A percentile compares a stretch with the other conserved stretches of the same genome.
Evolutionary conservation across 192 early-diverging fungal species (phyloP).

Genomic region (Coemansia sp.): DNA sequence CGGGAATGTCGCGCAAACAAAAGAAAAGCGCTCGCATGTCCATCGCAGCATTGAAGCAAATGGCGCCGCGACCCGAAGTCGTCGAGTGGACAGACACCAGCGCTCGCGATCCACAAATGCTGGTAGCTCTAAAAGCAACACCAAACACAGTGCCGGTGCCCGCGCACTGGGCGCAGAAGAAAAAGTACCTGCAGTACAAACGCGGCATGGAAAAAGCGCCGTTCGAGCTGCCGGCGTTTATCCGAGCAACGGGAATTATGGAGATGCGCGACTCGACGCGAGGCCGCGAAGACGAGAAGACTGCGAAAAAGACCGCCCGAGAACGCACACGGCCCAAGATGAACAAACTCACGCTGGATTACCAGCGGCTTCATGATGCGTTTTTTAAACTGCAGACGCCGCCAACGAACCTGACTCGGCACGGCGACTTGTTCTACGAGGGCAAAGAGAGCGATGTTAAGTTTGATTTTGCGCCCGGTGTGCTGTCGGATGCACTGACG

Average conservation of each 20-base stretch:
- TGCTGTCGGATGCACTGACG: conserved; percentile 80
- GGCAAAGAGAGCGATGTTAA: conserved; percentile 94
- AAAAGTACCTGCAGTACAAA: conserved; percentile 96
- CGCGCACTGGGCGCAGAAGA: conserved; percentile 91
- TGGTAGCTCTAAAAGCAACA: conserved; percentile 87
- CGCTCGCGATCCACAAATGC: conserved; percentile 83
- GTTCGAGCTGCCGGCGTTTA: conserved; percentile 95
- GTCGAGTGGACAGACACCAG: conserved; percentile 98
- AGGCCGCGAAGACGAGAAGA: conserved; percentile 82
- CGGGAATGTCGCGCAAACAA: conserved; percentile 50
- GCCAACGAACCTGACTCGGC: conserved; percentile 36
- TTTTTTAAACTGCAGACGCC: conserved; percentile 96
- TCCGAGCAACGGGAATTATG: conserved; percentile 97
- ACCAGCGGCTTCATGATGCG: conserved; percentile 96
- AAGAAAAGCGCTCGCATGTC: conserved; percentile 56
- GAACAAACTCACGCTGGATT: conserved; percentile 95
- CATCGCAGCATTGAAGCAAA: conserved; percentile 93
- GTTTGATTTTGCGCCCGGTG: conserved; percentile 81
- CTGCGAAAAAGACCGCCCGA: conserved; percentile 79
- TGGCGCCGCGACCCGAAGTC: conserved; percentile 87
- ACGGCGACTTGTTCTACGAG: conserved; percentile 78
- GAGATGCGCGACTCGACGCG: conserved; percentile 86
- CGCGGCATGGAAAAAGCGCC: conserved; percentile 94
- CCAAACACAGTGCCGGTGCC: conserved; percentile 96
- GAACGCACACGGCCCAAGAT: conserved; percentile 91